Conservation (phyloP, 73 alveolate species). For the Blepharisma japonicum region DNA sequence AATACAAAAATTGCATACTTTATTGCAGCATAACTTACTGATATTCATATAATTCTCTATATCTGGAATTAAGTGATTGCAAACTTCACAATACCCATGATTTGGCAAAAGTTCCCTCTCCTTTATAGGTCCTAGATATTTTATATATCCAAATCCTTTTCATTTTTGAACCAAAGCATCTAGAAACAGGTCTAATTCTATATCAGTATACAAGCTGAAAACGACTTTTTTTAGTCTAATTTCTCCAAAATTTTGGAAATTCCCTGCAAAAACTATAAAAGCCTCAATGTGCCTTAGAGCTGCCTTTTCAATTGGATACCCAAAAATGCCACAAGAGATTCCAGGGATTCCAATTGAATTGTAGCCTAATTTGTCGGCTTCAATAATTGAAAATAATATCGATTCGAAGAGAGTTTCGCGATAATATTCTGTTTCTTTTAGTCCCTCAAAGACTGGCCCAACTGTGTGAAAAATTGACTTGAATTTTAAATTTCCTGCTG, state of each 20-base stretch:
- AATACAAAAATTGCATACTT: conserved; percentile 12
- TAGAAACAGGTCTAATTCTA: neutral
- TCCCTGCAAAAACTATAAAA: neutral
- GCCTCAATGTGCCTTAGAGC: conserved; percentile 27
- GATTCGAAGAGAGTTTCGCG: neutral
- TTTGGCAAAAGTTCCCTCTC: neutral
- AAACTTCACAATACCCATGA: conserved; percentile 3
- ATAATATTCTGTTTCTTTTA: neutral
- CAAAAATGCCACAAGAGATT: conserved; percentile 30
- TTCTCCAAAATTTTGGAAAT: neutral
- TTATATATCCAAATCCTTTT: neutral
- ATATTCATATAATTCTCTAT: neutral
- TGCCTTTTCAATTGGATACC: conserved; percentile 29
- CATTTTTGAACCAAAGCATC: neutral
- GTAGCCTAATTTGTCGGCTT: neutral
- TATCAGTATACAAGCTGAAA: neutral
- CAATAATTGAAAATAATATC: neutral
- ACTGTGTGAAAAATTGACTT: conserved; percentile 38
- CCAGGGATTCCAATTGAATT: conserved; percentile 29
- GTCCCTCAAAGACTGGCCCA: conserved; percentile 33
- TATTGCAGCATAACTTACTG: neutral
- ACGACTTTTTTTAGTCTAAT: neutral
- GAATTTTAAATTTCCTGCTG: conserved; percentile 32
- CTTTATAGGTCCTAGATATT: neutral
- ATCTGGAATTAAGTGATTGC: neutral